phyloP scores from a whole-genome alignment of 306 rosid genomes.

The Biancaea sappan region DNA sequence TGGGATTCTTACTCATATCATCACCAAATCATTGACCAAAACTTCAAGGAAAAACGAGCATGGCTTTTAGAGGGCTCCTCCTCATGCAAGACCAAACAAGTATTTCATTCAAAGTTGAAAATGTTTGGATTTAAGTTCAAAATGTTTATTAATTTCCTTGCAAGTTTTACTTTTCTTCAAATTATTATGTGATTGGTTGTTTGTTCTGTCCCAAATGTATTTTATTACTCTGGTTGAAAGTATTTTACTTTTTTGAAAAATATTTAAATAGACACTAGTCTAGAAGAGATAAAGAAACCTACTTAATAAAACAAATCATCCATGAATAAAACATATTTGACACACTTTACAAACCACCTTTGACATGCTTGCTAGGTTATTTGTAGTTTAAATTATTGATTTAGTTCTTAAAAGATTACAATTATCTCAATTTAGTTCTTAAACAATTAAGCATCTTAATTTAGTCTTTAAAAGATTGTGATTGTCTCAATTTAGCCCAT shows the following conservation, averaged over 20 bases:
- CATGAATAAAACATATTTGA: no score
- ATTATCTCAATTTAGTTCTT: no score
- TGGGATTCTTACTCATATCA: conserved; percentile 79
- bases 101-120: conserved; percentile 16
- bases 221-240: background rate
- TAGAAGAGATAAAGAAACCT: no score
- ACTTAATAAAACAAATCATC: no score
- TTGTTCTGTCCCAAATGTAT: conserved; percentile 20
- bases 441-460: no score
- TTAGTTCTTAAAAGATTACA: no score
- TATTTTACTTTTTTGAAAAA: background rate
- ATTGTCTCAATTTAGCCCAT: no score
- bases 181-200: background rate
- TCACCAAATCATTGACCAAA: conserved; percentile 76
- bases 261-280: background rate
- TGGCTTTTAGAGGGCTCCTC: conserved; percentile 34
- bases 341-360: no score
- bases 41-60: conserved; percentile 41
- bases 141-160: conserved; percentile 8
- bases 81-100: conserved; percentile 18
- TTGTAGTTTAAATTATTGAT: no score
- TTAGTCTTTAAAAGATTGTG: no score
- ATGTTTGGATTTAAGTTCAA: conserved; percentile 15
- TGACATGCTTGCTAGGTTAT: no score
- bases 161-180: conserved; percentile 1